A percentile compares a stretch with the other conserved stretches of the same genome.
These are phyloP conservation scores for Solanum boliviense DNA, from an alignment of 257 asterid genomes.

Conservation along the genomic window DNA sequence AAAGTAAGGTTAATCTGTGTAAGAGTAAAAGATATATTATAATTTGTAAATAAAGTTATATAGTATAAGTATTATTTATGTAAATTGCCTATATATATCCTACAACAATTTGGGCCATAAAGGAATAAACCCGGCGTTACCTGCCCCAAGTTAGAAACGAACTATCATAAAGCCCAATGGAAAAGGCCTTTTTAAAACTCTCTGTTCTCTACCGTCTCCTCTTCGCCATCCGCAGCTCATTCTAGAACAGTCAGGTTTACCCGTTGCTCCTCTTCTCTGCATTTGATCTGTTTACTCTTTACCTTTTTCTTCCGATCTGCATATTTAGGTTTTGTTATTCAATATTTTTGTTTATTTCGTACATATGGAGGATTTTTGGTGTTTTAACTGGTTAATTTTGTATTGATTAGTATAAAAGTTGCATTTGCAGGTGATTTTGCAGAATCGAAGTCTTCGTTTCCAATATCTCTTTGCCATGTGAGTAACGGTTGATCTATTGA, in stretches of 20 bases:
- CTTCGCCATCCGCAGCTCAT: slow-evolving; percentile 2
- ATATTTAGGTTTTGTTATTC: not conserved
- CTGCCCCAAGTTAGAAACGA: not conserved
- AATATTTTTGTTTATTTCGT: not conserved
- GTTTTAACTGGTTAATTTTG: not conserved
- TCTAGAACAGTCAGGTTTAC: not conserved
- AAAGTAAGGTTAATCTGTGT: no score
- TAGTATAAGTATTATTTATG: no score
- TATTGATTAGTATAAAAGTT: not conserved
- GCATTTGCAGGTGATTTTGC: not conserved
- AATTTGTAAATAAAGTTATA: no score
- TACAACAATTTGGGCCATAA: not conserved
- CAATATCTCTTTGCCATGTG: not conserved
- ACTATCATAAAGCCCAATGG: not conserved
- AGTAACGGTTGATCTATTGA: not conserved
- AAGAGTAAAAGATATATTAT: no score
- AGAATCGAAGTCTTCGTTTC: not conserved
- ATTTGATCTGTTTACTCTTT: not conserved
- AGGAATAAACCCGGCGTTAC: not conserved
- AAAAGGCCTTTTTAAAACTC: slow-evolving; percentile 6
- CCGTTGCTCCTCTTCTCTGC: not conserved
- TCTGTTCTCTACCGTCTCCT: not conserved
- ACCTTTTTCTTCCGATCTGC: not conserved
- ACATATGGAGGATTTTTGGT: not conserved
- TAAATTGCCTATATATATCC: not conserved